These are phyloP conservation scores for Sinapis alba DNA, from an alignment of 441 rosid genomes.

Conservation along the genomic window DNA sequence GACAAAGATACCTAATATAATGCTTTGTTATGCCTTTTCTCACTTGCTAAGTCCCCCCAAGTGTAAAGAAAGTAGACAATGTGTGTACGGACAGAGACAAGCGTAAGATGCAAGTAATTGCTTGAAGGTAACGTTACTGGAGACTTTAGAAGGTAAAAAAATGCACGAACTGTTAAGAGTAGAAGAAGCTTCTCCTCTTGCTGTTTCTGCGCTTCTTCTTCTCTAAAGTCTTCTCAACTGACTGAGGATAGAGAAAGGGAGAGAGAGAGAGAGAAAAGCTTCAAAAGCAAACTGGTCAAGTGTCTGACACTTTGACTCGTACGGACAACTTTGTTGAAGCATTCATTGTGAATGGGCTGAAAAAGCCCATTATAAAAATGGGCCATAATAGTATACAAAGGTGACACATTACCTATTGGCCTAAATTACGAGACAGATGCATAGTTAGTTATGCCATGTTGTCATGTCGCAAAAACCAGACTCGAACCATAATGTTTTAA, in stretches of 20 bases:
- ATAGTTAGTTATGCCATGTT: not conserved
- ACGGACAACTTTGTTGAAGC: not conserved
- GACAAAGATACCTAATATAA: not conserved
- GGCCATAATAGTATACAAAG: not conserved
- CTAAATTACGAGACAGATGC: conserved; percentile 3
- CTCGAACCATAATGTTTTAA: not conserved
- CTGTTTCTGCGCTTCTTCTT: not conserved
- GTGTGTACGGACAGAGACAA: conserved; percentile 4
- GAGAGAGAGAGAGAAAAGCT: not conserved
- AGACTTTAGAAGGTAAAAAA: not conserved
- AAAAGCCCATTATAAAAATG: not conserved
- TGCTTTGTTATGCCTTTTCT: too few species aligned
- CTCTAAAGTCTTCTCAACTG: not conserved
- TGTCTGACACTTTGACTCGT: not conserved
- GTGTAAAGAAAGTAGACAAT: not conserved
- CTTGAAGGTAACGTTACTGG: not conserved
- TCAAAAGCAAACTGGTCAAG: not conserved
- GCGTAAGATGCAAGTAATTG: conserved; percentile 6
- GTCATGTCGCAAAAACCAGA: not conserved
- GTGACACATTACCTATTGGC: not conserved
- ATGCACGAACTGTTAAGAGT: not conserved
- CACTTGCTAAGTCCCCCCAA: too few species aligned
- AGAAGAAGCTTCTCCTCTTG: not conserved
- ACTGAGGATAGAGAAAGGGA: not conserved
- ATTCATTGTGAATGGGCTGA: not conserved